phyloP scores from a whole-genome alignment of 345 rosid species.

The Melastoma malabathricum region DNA sequence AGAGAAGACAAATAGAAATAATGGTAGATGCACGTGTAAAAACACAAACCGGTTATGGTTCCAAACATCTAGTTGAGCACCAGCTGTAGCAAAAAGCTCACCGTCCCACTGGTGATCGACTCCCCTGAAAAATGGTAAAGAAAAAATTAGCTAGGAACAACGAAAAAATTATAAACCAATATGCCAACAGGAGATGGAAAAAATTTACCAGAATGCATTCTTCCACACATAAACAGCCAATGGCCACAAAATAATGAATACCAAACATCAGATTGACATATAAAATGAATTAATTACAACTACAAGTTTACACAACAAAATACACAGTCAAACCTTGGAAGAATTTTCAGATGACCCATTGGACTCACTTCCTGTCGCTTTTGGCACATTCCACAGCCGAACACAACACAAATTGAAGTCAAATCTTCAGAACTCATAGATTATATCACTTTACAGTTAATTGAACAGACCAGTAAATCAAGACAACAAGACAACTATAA shows the following conservation, averaged over 20 bases:
- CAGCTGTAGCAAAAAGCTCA: conserved; percentile 83
- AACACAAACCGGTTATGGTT: conserved; percentile 67
- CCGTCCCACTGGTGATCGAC: conserved; percentile 94
- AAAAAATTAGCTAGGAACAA: neutral
- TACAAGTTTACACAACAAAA: conserved; percentile 5
- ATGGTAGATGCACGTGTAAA: neutral
- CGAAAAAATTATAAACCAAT: too few relatives aligned
- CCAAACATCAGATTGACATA: conserved; percentile 11
- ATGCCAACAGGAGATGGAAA: neutral
- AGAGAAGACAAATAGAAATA: too few relatives aligned
- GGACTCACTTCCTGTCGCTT: conserved; percentile 41
- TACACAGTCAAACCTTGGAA: conserved; percentile 43
- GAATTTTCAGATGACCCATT: conserved; percentile 23
- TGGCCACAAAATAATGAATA: conserved; percentile 32
- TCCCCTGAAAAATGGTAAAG: conserved; percentile 36
- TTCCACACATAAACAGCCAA: conserved; percentile 59
- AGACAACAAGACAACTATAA: neutral
- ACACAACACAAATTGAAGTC: conserved; percentile 33
- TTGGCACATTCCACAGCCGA: conserved; percentile 92
- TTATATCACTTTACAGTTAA: too few relatives aligned
- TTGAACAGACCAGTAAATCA: too few relatives aligned
- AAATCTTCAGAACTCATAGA: neutral
- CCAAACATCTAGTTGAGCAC: conserved; percentile 94
- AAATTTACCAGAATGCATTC: conserved; percentile 65
- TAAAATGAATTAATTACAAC: neutral